Evolutionary conservation across 108 stramenopile species (phyloP), one percentile per base, ranked within the genome.

Genomic region (Discostella stelligeroides): DNA sequence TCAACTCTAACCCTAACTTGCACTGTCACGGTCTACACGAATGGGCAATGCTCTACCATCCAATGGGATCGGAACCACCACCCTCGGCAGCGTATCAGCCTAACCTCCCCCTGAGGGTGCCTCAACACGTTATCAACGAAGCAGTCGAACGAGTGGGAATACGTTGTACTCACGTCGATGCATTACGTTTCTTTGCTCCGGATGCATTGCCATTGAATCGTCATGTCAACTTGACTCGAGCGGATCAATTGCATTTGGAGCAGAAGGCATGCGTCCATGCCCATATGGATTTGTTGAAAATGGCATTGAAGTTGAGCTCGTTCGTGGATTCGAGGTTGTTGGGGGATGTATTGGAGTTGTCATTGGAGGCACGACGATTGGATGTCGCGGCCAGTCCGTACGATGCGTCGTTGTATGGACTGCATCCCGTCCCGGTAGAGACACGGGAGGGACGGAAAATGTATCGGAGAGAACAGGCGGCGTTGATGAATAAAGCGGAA

Each of bases 1-100:
- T 88, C 18, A 23, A 54, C 12, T 81, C 83, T 15, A 89, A 94
- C 18, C 96, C 97, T 1, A 68, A 95, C 28, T 63, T 95, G 43
- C 85, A 91, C 61, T 98, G 97, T 75, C 87, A 89, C 70, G 96
- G 96, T n/a, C 73, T 96, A 27, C 97, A 98, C 78, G 97, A 98
- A 71, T 98, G 96, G 96, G 97, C 97, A 21, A 98, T 98, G 97
- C 93, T 95, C 23, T 98, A 98, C 60, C 86, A 86, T 38, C 90
- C 88, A 2, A 55, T 65, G 34, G 84, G 85, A 7, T 75, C 73
- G 11, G 66, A 67, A 23, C 66, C 79, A 9, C 84, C 85, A 8
- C 84, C 72, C 1, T 73, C 83, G 66, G 84, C 72, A 4, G 80
- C 85, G 69, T 94, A 97, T 60, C 95, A 98, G 82, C 61, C 81